Evolutionary conservation across 1,139 yeast species (phyloP).

Genomic region (Magnusiomyces fungicola): DNA sequence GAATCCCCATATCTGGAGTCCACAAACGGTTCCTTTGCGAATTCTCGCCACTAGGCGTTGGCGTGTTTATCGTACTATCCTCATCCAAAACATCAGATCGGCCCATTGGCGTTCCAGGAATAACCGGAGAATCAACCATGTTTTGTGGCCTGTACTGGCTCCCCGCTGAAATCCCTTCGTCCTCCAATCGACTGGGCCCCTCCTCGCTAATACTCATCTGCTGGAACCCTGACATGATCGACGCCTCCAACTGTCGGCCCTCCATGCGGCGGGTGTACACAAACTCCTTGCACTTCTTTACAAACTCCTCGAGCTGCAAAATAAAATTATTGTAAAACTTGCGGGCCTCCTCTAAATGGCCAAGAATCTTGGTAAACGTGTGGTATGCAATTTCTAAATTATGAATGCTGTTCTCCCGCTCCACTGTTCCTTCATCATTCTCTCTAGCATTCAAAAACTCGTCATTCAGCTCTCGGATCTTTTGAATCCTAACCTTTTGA

Average conservation of each 20-base stretch:
- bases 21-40: too few species aligned
- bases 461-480: slow-evolving; percentile 39
- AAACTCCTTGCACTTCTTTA: slow-evolving; percentile 47
- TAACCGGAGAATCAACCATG: too few species aligned
- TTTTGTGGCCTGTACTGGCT: too few species aligned
- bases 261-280: slow-evolving; percentile 48
- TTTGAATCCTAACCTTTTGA: slow-evolving; percentile 41
- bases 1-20: too few species aligned
- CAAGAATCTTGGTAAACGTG: slow-evolving; percentile 48
- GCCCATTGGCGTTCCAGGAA: too few species aligned
- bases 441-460: slow-evolving; percentile 32
- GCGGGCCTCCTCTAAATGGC: slow-evolving; percentile 61
- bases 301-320: slow-evolving; percentile 42
- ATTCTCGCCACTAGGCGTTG: too few species aligned
- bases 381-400: slow-evolving; percentile 47
- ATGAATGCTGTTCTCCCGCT: slow-evolving; percentile 47
- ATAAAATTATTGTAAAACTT: slow-evolving; percentile 62
- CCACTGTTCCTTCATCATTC: slow-evolving; percentile 30
- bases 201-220: too few species aligned
- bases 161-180: too few species aligned
- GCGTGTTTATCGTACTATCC: too few species aligned
- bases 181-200: too few species aligned
- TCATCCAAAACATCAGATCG: too few species aligned
- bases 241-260: slow-evolving; percentile 44
- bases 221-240: too few species aligned